A percentile compares a stretch with the other conserved stretches of the same genome.
Evolutionary conservation across 345 rosid genomes (phyloP).

Genomic region (Mangifera indica): DNA sequence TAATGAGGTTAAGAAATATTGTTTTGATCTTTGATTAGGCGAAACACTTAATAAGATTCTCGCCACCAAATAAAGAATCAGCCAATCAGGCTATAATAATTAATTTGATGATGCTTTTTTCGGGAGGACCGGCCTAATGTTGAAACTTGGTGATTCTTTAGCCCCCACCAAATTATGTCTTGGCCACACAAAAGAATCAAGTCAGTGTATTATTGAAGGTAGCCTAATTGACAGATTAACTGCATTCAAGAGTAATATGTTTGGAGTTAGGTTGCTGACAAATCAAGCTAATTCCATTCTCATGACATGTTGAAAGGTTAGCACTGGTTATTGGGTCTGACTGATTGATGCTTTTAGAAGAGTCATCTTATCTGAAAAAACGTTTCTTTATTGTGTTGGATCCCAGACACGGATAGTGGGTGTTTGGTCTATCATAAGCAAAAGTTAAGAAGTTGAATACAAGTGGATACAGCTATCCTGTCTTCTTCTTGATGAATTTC

Average conservation of each 20-base stretch:
- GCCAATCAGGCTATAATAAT: conserved; percentile 18
- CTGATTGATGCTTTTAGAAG: conserved; percentile 32
- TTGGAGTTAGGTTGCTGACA: conserved; percentile 42
- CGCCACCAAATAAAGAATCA: conserved; percentile 14
- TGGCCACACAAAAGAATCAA: conserved; percentile 41
- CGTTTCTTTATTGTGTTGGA: conserved; percentile 34
- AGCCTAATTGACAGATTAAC: conserved; percentile 35
- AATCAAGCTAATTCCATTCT: conserved; percentile 43
- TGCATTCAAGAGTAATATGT: conserved; percentile 37
- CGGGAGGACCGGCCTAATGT: conserved; percentile 32
- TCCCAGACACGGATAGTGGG: conserved; percentile 67
- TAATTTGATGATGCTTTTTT: conserved; percentile 21
- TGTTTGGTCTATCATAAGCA: conserved; percentile 52
- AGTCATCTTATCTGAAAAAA: conserved; percentile 30
- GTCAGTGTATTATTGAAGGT: conserved; percentile 51
- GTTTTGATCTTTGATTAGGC: conserved; percentile 24
- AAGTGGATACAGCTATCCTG: conserved; percentile 61
- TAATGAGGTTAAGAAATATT: not conserved
- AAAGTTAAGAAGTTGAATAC: conserved; percentile 65
- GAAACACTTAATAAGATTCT: conserved; percentile 19
- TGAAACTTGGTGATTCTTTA: conserved; percentile 37
- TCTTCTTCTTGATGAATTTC: conserved; percentile 47
- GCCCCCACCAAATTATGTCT: conserved; percentile 49
- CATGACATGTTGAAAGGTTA: conserved; percentile 19
- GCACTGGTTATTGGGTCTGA: conserved; percentile 23